Base-by-base conservation (phyloP, 345 rosid genomes). In the Hypericum androsaemum region DNA sequence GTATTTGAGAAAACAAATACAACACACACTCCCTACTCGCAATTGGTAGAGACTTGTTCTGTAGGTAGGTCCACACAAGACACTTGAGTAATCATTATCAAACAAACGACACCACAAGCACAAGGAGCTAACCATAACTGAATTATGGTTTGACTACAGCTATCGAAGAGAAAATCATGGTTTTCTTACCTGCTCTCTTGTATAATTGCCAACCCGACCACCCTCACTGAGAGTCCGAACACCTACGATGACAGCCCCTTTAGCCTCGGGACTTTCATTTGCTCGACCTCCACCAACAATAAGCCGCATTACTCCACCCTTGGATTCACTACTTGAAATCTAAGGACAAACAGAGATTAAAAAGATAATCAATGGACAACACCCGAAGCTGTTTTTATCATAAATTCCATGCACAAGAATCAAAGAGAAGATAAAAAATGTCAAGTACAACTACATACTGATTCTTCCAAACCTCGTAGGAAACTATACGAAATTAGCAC, bases 281-380 rank as follows among this genome's bases (percentile, higher is more conserved):
- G 97, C 97, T 67, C 95, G 81, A 16, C 99, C 99, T 12, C 99
- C 99, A 46, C 99, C 97, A 76, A 88, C 99, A 68, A 94, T 79
- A 45, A 94, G 95, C 54, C 95, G 89, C 99, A 94, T 94, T 47
- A 94, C 95, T 60, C 99, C 99, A 43, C 83, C 88, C 47, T 82
- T 81, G 50, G 95, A 73, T 71, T 94, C 99, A 67, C 65, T 78
- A 64, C 70, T 74, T 12, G 85, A 86, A 54, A 83, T 81, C 98
- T 92, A 73, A 40, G 39, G 15, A 42, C 48, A 48, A 49, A 58
- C 10, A 28, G 51, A 43, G 53, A 53, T 32, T 39, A n/a, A 7
- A 6, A 51, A 47, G 42, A 32, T 41, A 35, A 50, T 43, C 13
- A 55, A 45, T 38, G 10, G 22, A 15, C 47, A 6, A 47, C 38